These are phyloP conservation scores for Uronychia setigera DNA, from an alignment of 73 alveolate species.

Conservation along the genomic window DNA sequence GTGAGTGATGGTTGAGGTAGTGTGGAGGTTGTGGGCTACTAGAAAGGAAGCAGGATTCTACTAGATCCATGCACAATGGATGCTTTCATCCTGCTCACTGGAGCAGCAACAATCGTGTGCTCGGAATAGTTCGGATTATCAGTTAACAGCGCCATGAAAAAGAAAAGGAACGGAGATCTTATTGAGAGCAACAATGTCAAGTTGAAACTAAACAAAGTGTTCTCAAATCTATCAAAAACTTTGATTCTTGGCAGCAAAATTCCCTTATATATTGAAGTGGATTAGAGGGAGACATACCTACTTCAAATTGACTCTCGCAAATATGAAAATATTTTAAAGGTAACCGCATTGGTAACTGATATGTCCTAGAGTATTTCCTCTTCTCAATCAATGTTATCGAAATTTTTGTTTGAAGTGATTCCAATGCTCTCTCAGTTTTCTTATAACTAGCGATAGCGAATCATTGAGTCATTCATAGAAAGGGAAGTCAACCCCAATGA, in stretches of 20 bases:
- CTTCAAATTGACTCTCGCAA: not conserved
- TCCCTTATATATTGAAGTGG: not conserved
- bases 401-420: not conserved
- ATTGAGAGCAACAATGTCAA: not conserved
- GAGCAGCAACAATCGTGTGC: not conserved
- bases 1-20: too few relatives aligned
- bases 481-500: not conserved
- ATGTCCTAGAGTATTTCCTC: not conserved
- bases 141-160: not conserved
- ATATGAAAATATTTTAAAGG: not conserved
- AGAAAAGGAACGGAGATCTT: not conserved
- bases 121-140: not conserved
- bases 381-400: not conserved
- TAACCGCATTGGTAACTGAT: not conserved
- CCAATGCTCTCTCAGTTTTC: not conserved
- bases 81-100: not conserved
- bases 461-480: not conserved
- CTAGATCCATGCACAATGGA: not conserved
- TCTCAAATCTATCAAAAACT: not conserved
- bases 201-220: not conserved
- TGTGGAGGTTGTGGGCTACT: too few relatives aligned
- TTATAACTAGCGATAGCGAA: not conserved
- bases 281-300: not conserved
- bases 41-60: too few relatives aligned
- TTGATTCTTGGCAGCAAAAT: not conserved